Evolutionary conservation across 176 grass and related monocot species (phyloP), one percentile per base, ranked within the genome.

Genomic region (Carex pumila): DNA sequence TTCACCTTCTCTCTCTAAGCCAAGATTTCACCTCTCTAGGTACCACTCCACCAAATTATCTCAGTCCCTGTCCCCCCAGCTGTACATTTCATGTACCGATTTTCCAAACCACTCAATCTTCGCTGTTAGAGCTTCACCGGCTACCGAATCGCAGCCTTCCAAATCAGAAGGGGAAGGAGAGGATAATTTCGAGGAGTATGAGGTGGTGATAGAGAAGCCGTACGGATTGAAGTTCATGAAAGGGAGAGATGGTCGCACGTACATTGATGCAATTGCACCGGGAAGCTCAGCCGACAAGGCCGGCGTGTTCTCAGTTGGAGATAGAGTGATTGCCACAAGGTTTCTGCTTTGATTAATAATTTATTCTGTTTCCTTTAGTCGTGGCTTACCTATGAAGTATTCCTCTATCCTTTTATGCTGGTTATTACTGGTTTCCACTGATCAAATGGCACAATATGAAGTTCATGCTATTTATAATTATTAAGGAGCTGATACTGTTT

Each of bases 291-390:
- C 93, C n/a, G 96, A 99, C 31, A 59, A n/a, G 61, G 87, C 88
- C 2, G 91, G 86, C n/a, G 79, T 83, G 71, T 95, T 99, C 88
- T 41, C 85, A 49, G 91, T 95, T 65, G 96, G 96, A 65, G 96
- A 99, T 84, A 99, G 89, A 94, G 96, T 99, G 30, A 65, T 95
- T 53, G 89, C 93, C 83, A 99, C 93, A 61, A 97, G 94, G 94
- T 94, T 78, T 54, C 22, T 34, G 53, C 25, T 14, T 83, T 18
- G 14, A 21, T 74, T 53, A 19, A 15, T 62, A 65, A 2, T 6
- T 22, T 60, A 50, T 56, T 54, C 12, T 32, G 61, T 18, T 82
- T 67, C 11, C 14, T 78, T 56, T 82, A 68, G 19, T 34, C 32
- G 12, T 18, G 29, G 4, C 9, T 65, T 65, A 32, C 29, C 12